phyloP scores from a whole-genome alignment of 345 rosid species.

The Salix udensis region DNA sequence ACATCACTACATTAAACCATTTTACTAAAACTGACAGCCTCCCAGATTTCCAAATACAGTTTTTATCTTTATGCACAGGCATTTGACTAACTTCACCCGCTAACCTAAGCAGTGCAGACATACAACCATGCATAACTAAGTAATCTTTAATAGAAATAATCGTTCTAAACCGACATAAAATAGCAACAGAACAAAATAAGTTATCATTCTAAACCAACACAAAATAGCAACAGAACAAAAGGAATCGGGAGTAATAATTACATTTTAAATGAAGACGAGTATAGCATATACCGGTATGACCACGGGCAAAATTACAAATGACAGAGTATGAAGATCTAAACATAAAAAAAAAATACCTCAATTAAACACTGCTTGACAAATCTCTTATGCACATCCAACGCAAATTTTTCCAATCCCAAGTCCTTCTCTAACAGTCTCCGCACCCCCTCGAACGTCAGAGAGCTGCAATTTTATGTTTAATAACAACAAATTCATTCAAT shows the following conservation, averaged over 20 bases:
- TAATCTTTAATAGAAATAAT: not conserved
- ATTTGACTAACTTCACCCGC: not conserved
- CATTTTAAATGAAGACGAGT: not conserved
- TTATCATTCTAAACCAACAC: not conserved
- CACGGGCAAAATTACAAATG: not conserved
- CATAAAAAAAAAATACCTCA: slow-evolving; percentile 36
- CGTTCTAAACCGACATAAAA: not conserved
- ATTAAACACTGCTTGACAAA: slow-evolving; percentile 56
- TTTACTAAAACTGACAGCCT: not conserved
- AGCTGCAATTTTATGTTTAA: slow-evolving; percentile 36
- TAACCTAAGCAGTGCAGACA: not conserved
- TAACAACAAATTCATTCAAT: not conserved
- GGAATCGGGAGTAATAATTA: not conserved
- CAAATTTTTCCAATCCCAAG: slow-evolving; percentile 56
- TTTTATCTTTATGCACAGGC: not conserved
- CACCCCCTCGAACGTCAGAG: slow-evolving; percentile 74
- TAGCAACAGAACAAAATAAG: not conserved
- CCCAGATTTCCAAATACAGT: not conserved
- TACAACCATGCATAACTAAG: not conserved
- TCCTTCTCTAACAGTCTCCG: slow-evolving; percentile 82
- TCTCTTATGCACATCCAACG: slow-evolving; percentile 74
- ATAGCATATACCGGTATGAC: not conserved
- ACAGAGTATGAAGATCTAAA: not conserved
- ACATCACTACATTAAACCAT: not conserved
- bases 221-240: not conserved